These are phyloP conservation scores for Bassia scoparia DNA, from an alignment of 148 eudicot species.

Conservation along the genomic window DNA sequence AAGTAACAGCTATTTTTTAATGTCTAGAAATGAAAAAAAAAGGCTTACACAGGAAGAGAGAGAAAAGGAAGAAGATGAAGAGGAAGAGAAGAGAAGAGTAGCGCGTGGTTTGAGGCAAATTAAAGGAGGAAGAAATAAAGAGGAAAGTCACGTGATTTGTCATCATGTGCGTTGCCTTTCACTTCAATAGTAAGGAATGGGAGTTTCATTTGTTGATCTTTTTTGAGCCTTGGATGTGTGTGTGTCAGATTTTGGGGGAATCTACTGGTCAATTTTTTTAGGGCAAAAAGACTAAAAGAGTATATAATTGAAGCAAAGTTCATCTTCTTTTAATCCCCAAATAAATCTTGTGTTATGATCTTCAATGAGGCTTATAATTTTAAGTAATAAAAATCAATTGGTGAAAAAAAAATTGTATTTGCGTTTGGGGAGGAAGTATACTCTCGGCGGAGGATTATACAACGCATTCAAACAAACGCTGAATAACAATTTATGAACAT, in stretches of 20 bases:
- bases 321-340: too few species aligned
- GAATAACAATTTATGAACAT: too few species aligned
- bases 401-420: too few species aligned
- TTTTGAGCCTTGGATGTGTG: not conserved
- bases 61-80: not conserved
- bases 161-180: constrained; percentile 3
- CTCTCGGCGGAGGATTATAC: too few species aligned
- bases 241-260: not conserved
- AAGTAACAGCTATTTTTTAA: constrained; percentile 10
- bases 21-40: not conserved
- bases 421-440: too few species aligned
- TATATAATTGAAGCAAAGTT: not conserved
- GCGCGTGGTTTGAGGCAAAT: constrained; percentile 36
- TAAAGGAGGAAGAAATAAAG: constrained; percentile 6
- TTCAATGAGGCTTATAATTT: too few species aligned
- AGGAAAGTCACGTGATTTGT: constrained; percentile 30
- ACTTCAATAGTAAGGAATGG: not conserved
- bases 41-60: constrained; percentile 19
- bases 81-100: not conserved
- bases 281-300: not conserved
- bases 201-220: not conserved
- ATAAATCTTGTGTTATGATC: too few species aligned
- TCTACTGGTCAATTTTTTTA: not conserved
- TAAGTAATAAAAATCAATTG: too few species aligned
- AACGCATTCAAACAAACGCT: too few species aligned